These are phyloP conservation scores for Alternaria ethzedia DNA, from an alignment of 2,329 filamentous ascomycete genomes.

Conservation along the genomic window DNA sequence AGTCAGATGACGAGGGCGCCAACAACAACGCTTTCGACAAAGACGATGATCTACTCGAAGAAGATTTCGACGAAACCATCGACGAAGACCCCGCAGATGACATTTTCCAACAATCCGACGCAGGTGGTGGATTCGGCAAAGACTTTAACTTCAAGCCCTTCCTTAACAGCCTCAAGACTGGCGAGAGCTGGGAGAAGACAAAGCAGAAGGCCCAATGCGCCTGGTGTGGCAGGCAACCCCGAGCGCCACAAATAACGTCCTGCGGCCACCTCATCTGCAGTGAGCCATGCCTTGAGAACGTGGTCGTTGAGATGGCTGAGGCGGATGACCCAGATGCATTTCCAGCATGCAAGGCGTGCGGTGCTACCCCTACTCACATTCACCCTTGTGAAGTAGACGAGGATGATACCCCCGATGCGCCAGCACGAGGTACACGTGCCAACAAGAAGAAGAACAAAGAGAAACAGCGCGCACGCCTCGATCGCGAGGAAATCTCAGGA, in stretches of 20 bases:
- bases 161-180: slow-evolving; percentile 44
- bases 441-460: slow-evolving; percentile 20
- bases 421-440: slow-evolving; percentile 24
- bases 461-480: slow-evolving; percentile 14
- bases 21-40: slow-evolving; percentile 10
- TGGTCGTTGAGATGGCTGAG: no score
- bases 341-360: slow-evolving; percentile 45
- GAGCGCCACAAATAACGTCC: slow-evolving; percentile 53
- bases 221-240: slow-evolving; percentile 50
- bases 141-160: slow-evolving; percentile 51
- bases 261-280: slow-evolving; percentile 66
- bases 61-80: background rate
- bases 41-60: background rate
- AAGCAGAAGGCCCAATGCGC: slow-evolving; percentile 54
- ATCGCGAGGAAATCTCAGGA: slow-evolving; percentile 37
- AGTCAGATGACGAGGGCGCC: slow-evolving; percentile 9
- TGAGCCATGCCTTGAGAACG: slow-evolving; percentile 50
- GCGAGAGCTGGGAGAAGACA: slow-evolving; percentile 48
- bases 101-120: background rate
- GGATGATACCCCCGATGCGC: slow-evolving; percentile 7
- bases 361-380: slow-evolving; percentile 26
- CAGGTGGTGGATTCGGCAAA: slow-evolving; percentile 42
- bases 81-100: background rate
- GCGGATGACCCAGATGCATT: no score
- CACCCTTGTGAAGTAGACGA: slow-evolving; percentile 32